These are phyloP conservation scores for Chrysopogon serrulatus DNA, from an alignment of 176 grass and related monocot species.

Conservation along the genomic window DNA sequence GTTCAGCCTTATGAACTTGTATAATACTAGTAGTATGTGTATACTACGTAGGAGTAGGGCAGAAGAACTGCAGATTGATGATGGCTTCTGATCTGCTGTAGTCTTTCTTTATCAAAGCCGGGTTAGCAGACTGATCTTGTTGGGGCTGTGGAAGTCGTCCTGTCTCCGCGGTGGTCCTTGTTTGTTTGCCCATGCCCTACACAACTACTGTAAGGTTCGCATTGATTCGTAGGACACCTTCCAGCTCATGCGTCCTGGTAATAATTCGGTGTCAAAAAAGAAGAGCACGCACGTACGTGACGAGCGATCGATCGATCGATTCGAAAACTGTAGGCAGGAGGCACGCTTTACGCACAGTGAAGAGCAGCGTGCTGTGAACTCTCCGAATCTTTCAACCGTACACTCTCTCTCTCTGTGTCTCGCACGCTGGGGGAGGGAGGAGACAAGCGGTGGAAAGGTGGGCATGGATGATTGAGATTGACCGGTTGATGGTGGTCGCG, in stretches of 20 bases:
- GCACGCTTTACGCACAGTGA: background rate
- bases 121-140: background rate
- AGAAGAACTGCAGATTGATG: background rate
- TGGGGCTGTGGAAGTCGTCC: background rate
- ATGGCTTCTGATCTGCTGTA: background rate
- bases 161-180: background rate
- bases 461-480: conserved; percentile 18
- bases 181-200: background rate
- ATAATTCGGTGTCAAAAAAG: conserved; percentile 33
- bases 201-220: background rate
- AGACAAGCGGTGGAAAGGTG: conserved; percentile 4
- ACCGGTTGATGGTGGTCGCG: background rate
- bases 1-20: background rate
- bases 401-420: background rate
- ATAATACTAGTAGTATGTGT: too few relatives aligned
- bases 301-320: background rate
- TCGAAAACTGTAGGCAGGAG: background rate
- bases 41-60: too few relatives aligned
- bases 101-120: background rate
- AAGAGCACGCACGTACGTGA: background rate
- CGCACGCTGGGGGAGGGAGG: background rate
- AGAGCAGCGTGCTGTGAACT: background rate
- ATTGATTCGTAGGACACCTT: conserved; percentile 25
- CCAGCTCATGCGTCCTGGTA: conserved; percentile 23
- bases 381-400: background rate